Evolutionary conservation across 2,329 filamentous ascomycete genomes (phyloP), one percentile per base, ranked within the genome.

Genomic region (Cercospora canescens): DNA sequence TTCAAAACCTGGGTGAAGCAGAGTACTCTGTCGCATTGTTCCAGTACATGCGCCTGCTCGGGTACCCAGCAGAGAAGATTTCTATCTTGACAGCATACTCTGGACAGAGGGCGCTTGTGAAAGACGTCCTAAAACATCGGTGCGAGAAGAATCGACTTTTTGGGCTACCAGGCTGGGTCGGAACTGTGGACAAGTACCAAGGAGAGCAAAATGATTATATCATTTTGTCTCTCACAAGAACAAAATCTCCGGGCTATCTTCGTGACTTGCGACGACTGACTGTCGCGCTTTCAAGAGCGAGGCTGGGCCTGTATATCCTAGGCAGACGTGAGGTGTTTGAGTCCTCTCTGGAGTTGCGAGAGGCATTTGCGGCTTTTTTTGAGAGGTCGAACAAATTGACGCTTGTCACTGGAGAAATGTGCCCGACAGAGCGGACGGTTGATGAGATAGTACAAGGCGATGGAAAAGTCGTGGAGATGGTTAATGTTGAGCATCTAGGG

Each of bases 171-270:
- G 91, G 90, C 79, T 90, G 91, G 61, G 92, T 99, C 30, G 94
- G 92, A 3, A 99, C 96, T 5, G 94, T 99, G 69, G 95, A 99
- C 82, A 97, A 97, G 79, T 99, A 98, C 76, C 95, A 99, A 82
- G 96, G 95, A 77, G 95, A 99, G 83, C 95, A 99, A 80, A 99
- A 99, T 79, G 95, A 99, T 76, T 98, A 97, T 75, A 88, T 99
- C 72, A 96, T 99, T 73, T 87, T 99, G 63, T 97, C 94, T 5
- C 87, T 99, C 55, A 95, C 93, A 14, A 88, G 95, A 68, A 98
- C 96, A 12, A 91, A 90, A 63, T 87, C 90, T 21, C 92, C 96
- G 8, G 95, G 95, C 60, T 99, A 98, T 78, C 86, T 99, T 8
- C 91, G 96, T 69, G 94, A 98, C 76, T 89, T 98, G 68, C 91